Conservation (phyloP, 2,329 filamentous ascomycete species). For the Colletotrichum sp. region DNA sequence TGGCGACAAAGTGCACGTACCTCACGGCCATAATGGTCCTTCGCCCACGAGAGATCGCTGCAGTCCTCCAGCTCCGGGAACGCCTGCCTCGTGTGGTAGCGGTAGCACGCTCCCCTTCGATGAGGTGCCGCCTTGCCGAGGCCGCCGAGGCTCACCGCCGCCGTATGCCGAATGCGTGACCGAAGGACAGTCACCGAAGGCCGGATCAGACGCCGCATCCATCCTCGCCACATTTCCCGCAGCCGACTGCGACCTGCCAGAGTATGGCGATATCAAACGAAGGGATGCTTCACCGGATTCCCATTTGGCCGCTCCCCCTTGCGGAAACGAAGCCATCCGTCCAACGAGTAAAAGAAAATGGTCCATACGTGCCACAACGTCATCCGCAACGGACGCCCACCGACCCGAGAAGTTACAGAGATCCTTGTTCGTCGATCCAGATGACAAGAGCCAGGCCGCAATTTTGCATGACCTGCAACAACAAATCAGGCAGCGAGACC, state of each 20-base stretch:
- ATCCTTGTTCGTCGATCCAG: neutral
- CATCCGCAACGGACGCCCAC: neutral
- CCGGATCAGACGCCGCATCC: neutral
- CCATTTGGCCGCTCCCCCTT: neutral
- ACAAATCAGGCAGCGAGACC: neutral
- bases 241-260: neutral
- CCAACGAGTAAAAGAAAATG: neutral
- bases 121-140: neutral
- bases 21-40: neutral
- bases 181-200: neutral
- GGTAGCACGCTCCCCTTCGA: constrained; percentile 6
- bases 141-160: neutral
- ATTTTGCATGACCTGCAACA: neutral
- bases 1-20: neutral
- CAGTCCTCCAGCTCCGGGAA: neutral
- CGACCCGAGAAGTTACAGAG: neutral
- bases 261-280: neutral
- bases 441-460: neutral
- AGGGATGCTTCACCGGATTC: neutral
- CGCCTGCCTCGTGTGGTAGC: neutral
- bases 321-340: neutral
- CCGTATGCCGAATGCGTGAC: neutral
- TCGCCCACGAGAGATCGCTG: neutral
- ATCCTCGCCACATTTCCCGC: neutral
- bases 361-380: neutral